Percentiles rank a stretch among this genome's conserved stretches.
phyloP scores from a whole-genome alignment of 164 flowering plant species.

The Aristolochia fimbriata region DNA sequence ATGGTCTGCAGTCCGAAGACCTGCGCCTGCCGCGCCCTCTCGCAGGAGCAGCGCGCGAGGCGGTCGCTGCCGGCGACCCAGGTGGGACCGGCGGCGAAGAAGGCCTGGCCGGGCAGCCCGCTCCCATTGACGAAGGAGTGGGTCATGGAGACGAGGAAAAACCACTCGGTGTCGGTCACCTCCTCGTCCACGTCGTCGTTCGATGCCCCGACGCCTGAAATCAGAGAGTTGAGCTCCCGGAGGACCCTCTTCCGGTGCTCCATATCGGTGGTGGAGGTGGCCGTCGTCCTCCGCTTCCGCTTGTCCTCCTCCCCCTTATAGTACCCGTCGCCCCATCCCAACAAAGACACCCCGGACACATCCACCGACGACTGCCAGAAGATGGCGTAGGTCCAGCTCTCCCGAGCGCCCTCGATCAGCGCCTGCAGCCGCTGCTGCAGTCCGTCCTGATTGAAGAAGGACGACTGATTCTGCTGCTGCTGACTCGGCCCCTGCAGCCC shows the following conservation, averaged over 20 bases:
- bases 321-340: slow-evolving; percentile 93
- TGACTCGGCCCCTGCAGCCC: slow-evolving; percentile 7
- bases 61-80: slow-evolving; percentile 64
- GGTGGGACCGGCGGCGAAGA: slow-evolving; percentile 27
- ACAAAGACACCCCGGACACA: slow-evolving; percentile 28
- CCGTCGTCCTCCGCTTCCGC: slow-evolving; percentile 11
- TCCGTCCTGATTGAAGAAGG: slow-evolving; percentile 50
- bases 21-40: slow-evolving; percentile 64
- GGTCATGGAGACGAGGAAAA: slow-evolving; percentile 82
- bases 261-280: slow-evolving; percentile 45
- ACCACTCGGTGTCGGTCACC: slow-evolving; percentile 96
- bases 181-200: slow-evolving; percentile 70
- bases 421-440: slow-evolving; percentile 75
- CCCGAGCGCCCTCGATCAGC: slow-evolving; percentile 58
- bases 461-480: neutral
- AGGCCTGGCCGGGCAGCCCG: slow-evolving; percentile 77
- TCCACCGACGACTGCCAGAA: slow-evolving; percentile 78
- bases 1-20: slow-evolving; percentile 69
- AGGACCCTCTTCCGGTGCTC: slow-evolving; percentile 69
- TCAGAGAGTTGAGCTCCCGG: slow-evolving; percentile 67
- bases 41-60: slow-evolving; percentile 40
- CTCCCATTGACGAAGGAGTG: slow-evolving; percentile 51
- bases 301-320: slow-evolving; percentile 69
- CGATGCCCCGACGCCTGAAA: slow-evolving; percentile 33
- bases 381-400: slow-evolving; percentile 89